These are phyloP conservation scores for Quercus parvula DNA, from an alignment of 306 rosid species.

Conservation along the genomic window DNA sequence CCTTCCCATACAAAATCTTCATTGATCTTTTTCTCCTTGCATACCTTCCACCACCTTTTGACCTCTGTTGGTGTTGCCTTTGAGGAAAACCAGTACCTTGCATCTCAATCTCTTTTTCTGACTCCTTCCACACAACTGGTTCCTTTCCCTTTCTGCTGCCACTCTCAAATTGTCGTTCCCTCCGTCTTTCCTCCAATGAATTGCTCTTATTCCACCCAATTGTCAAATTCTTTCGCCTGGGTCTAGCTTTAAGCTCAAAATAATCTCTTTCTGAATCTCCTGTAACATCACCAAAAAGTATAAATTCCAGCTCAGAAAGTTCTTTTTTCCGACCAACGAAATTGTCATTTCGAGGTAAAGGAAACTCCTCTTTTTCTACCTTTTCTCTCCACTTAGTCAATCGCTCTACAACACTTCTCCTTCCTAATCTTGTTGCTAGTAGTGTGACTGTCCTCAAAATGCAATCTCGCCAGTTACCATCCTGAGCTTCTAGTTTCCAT, in stretches of 20 bases:
- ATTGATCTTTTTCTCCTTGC: conserved; percentile 52
- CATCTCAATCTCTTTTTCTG: conserved; percentile 83
- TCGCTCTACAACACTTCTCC: conserved; percentile 74
- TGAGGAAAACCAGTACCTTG: conserved; percentile 55
- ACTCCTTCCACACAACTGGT: conserved; percentile 82
- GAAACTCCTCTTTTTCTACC: conserved; percentile 80
- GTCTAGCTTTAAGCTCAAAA: conserved; percentile 76
- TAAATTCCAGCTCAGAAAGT: conserved; percentile 73
- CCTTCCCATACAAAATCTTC: conserved; percentile 74
- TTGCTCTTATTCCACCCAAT: conserved; percentile 64
- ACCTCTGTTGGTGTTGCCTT: conserved; percentile 41
- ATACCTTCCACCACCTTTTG: conserved; percentile 51
- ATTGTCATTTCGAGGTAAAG: conserved; percentile 62
- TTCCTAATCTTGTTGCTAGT: conserved; percentile 67
- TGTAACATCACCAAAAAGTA: conserved; percentile 67
- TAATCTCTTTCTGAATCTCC: conserved; percentile 79
- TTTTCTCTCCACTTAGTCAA: conserved; percentile 74
- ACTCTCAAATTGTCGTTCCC: conserved; percentile 33
- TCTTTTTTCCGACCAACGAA: conserved; percentile 83
- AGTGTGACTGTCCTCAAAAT: conserved; percentile 58
- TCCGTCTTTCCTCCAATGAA: conserved; percentile 55
- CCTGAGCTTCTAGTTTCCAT: conserved; percentile 82
- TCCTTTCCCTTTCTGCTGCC: conserved; percentile 66
- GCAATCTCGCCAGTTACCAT: conserved; percentile 91
- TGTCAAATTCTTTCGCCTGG: conserved; percentile 57